Base-by-base conservation (phyloP, 306 rosid species). In the Inga oerstediana region DNA sequence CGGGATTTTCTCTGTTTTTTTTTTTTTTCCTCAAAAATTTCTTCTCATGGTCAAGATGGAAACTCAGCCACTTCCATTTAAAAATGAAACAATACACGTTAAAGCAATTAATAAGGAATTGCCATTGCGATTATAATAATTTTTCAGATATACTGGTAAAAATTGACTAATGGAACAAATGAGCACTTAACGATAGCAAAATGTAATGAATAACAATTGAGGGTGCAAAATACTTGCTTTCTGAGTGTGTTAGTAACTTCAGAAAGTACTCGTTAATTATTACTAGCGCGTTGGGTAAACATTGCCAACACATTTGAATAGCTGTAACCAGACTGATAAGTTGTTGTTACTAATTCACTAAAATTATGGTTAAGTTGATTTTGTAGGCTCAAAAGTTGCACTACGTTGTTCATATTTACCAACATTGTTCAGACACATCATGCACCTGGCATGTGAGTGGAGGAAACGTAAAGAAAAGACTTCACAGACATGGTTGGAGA, bases 381-480 rank as follows among this genome's bases (percentile, higher is more conserved):
- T 51, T 52, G 32, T 65, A 32, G 14, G 71, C 6, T 30, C 17
- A 17, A 8, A 37, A 67, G 72, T 67, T 15, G 46, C 46, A 35
- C 13, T 67, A 8, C 24, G 4, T 35, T 17, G 41, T 67, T 67
- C 13, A 17, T 35, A 22, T 45, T 22, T 19, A 45, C 2, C 6
- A 52, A 44, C 56, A 72, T 54, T 52, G 85, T 30, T 35, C 82
- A 44, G 80, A 81, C 81, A 62, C 14, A 66, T 45, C 84, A 67
- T 4, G 62, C 70, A 22, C 72, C 32, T 27, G 22, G 72, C 81
- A 34, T 61, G 45, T 76, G 85, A 51, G 76, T 69, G 19, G n/a
- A 81, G n/a, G 74, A 81, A 54, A 34, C 73, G 72, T 80, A 85
- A 43, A 82, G 72, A 80, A 66, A 49, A 81, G 69, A 30, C 35